Percentiles rank a stretch among this genome's conserved stretches.
These are phyloP conservation scores for Harringtonia aguacate DNA, from an alignment of 2,329 filamentous ascomycete genomes.

Conservation along the genomic window DNA sequence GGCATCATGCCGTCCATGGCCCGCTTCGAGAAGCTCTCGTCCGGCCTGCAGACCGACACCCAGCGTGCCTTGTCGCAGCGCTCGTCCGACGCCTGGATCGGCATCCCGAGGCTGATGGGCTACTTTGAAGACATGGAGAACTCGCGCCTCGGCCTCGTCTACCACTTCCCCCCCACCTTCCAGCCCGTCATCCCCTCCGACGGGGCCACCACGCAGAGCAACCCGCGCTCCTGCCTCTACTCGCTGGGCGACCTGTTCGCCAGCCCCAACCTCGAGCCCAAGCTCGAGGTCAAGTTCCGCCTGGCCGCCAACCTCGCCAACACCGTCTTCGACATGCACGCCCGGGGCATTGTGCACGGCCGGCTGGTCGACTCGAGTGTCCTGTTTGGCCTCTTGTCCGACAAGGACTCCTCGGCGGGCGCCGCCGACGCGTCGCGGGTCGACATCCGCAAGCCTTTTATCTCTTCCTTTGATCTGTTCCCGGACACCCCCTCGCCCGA, in stretches of 20 bases:
- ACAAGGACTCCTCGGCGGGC: slow-evolving; percentile 22
- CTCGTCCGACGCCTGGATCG: slow-evolving; percentile 45
- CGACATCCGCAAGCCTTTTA: slow-evolving; percentile 56
- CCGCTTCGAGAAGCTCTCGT: slow-evolving; percentile 52
- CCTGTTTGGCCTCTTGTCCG: slow-evolving; percentile 44
- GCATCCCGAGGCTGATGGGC: slow-evolving; percentile 49
- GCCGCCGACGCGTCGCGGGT: slow-evolving; percentile 22
- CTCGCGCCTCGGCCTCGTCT: slow-evolving; percentile 63
- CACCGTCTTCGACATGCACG: slow-evolving; percentile 64
- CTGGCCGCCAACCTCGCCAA: slow-evolving; percentile 63
- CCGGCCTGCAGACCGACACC: slow-evolving; percentile 43
- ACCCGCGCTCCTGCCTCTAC: slow-evolving; percentile 37
- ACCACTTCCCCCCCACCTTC: slow-evolving; percentile 59
- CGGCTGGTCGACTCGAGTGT: slow-evolving; percentile 59
- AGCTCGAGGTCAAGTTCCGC: slow-evolving; percentile 65
- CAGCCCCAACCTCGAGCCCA: slow-evolving; percentile 45
- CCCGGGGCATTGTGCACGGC: slow-evolving; percentile 57
- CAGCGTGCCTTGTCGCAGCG: slow-evolving; percentile 20
- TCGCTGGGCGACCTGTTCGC: slow-evolving; percentile 44
- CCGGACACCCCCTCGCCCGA: slow-evolving; percentile 30
- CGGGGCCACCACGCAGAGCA: slow-evolving; percentile 10
- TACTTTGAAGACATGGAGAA: slow-evolving; percentile 67
- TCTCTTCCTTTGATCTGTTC: slow-evolving; percentile 69
- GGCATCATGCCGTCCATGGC: slow-evolving; percentile 54
- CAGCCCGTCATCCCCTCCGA: slow-evolving; percentile 32